phyloP scores from a whole-genome alignment of 208 protist genomes.

The Acanthamoeba sp. region DNA sequence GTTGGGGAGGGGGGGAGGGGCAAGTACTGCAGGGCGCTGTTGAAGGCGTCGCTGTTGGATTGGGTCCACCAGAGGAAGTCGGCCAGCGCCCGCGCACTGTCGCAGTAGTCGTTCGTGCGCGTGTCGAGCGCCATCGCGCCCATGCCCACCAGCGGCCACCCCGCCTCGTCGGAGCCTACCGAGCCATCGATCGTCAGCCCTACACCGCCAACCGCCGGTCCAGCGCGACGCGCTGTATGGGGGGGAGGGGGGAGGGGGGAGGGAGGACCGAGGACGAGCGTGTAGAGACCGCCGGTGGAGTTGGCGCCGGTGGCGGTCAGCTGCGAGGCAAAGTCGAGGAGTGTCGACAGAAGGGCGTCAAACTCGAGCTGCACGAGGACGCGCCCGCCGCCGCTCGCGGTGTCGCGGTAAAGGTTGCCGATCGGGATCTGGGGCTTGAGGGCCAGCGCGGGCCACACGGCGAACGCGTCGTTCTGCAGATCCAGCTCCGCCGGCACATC shows the following conservation, averaged over 20 bases:
- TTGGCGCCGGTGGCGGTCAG: neutral
- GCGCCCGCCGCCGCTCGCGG: too few species aligned
- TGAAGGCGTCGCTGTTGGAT: neutral
- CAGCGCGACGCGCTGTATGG: too few species aligned
- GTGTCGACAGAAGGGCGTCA: neutral
- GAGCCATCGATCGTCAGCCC: neutral
- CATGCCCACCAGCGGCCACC: conserved; percentile 12
- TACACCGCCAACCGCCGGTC: too few species aligned
- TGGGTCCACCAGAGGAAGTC: conserved; percentile 29
- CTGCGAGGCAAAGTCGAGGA: neutral
- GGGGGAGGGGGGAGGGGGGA: too few species aligned
- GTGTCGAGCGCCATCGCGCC: neutral
- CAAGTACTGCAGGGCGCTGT: neutral
- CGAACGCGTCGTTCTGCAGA: neutral
- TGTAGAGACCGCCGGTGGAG: neutral
- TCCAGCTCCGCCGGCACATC: neutral
- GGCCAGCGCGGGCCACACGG: neutral
- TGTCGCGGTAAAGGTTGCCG: neutral
- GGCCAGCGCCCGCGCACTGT: neutral
- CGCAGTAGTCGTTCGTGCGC: neutral
- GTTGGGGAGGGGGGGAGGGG: neutral
- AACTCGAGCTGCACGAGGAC: neutral
- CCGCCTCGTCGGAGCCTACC: neutral
- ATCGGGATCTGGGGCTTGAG: neutral
- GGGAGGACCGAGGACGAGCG: neutral